Conservation (phyloP, 1,139 yeast genomes). For the Geotrichum reessii region DNA sequence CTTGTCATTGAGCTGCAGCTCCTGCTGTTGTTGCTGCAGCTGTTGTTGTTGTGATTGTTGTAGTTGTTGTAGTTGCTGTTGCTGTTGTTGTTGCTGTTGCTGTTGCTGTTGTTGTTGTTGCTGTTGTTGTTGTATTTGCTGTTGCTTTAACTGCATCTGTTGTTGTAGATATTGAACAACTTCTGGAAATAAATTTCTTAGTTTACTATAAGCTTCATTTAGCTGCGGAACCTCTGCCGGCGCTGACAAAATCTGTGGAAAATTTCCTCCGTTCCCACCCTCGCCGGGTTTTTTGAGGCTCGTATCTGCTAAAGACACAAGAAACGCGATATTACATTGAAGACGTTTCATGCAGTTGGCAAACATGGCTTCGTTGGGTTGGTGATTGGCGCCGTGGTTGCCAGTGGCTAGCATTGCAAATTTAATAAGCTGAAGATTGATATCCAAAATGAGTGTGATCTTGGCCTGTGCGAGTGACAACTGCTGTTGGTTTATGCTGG, state of each 20-base stretch:
- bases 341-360: slow-evolving; percentile 31
- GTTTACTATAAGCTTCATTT: slow-evolving; percentile 28
- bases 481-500: slow-evolving; percentile 16
- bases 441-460: slow-evolving; percentile 29
- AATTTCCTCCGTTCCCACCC: slow-evolving; percentile 10
- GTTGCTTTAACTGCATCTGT: slow-evolving; percentile 24
- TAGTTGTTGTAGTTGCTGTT: slow-evolving; percentile 5
- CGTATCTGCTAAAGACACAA: slow-evolving; percentile 30
- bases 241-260: slow-evolving; percentile 31
- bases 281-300: background rate
- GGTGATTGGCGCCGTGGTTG: slow-evolving; percentile 3
- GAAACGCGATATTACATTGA: slow-evolving; percentile 33
- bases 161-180: slow-evolving; percentile 27
- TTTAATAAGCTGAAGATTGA: slow-evolving; percentile 34
- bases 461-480: slow-evolving; percentile 27
- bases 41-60: slow-evolving; percentile 14
- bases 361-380: slow-evolving; percentile 22
- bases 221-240: slow-evolving; percentile 33
- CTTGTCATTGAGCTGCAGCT: slow-evolving; percentile 16
- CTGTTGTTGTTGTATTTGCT: slow-evolving; percentile 21
- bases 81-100: background rate
- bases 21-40: slow-evolving; percentile 11
- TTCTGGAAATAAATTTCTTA: slow-evolving; percentile 32
- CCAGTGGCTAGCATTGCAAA: slow-evolving; percentile 26
- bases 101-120: slow-evolving; percentile 6